Evolutionary conservation across 352 stramenopile genomes (phyloP), one percentile per base, ranked within the genome.

Genomic region (Phytophthora quininea): DNA sequence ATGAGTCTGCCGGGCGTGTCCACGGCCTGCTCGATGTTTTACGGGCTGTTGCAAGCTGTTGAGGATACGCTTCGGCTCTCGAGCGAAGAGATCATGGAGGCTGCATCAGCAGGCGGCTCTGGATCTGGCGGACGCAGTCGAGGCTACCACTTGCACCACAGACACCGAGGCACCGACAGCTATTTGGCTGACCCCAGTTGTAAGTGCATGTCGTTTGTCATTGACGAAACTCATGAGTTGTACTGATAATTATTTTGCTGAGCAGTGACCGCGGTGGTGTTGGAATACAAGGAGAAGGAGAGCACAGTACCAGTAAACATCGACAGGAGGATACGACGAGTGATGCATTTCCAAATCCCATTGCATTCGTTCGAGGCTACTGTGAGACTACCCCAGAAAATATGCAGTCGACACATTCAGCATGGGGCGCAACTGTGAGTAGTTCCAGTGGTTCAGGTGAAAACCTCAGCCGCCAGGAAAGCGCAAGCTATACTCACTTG

Each of bases 341-440:
- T 95, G 53, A 96, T 96, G 89, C 89, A 96, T 54, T 93, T 95
- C 59, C 79, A 92, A 69, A 93, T 95, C 60, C 86, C 87, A 27
- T 67, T 93, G 49, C 79, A 86, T 62, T 90, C 88, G 2, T 96
- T 96, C 65, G 88, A 96, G 52, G 88, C 88, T 0, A 96, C 83
- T 0, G 86, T 96, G 37, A 74, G 88, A 12, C 74, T 96, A 48
- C 88, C 86, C 69, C 83, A 19, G 73, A 78, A 2, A 60, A 77
- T 30, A 46, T 59, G 6, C 61, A 62, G 53, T 42, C 11, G n/a
- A 3, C 64, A 29, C 19, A 24, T 24, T 43, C 54, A 38, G 32
- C 49, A 54, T 63, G 58, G 51, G 70, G 54, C 14, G 64, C 57
- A 66, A 58, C 57, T 45, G 46, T 29, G 15, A 73, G 54, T 54